phyloP scores from a whole-genome alignment of 2,329 filamentous ascomycete species.

The Cryphonectria parasitica region DNA sequence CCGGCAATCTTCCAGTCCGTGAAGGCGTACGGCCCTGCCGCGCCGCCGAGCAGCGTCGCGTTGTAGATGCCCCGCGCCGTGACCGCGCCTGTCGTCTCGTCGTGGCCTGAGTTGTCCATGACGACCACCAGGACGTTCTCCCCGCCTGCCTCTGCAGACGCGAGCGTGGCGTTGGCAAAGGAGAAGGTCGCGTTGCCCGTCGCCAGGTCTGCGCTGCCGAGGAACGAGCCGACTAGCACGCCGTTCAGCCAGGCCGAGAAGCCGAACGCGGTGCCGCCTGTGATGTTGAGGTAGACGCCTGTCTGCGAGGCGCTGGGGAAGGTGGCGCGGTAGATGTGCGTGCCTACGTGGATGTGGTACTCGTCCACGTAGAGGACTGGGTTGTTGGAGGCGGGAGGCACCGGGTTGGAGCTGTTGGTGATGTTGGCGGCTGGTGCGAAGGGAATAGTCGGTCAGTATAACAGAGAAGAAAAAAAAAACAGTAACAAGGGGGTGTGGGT shows the following conservation, averaged over 20 bases:
- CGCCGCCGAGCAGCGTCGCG: slow-evolving; percentile 53
- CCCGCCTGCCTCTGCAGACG: slow-evolving; percentile 37
- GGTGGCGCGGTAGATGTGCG: slow-evolving; percentile 57
- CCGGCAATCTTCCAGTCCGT: slow-evolving; percentile 62
- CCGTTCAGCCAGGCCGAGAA: slow-evolving; percentile 63
- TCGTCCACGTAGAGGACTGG: slow-evolving; percentile 62
- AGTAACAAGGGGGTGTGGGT: background rate
- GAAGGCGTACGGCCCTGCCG: slow-evolving; percentile 43
- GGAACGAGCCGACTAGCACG: slow-evolving; percentile 57
- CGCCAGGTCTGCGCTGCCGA: slow-evolving; percentile 50
- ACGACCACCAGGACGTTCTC: slow-evolving; percentile 58
- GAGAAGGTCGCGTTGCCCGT: slow-evolving; percentile 47
- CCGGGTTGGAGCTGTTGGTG: slow-evolving; percentile 51
- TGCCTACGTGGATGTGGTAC: slow-evolving; percentile 58
- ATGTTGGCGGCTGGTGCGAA: slow-evolving; percentile 48
- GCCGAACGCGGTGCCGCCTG: slow-evolving; percentile 59
- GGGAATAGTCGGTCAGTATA: background rate
- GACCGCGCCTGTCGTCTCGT: slow-evolving; percentile 52
- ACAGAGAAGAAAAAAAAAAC: too few relatives aligned
- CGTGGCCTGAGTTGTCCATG: slow-evolving; percentile 64
- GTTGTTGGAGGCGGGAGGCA: slow-evolving; percentile 52
- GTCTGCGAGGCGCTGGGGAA: slow-evolving; percentile 48
- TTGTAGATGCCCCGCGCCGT: slow-evolving; percentile 57
- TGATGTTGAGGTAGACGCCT: slow-evolving; percentile 53
- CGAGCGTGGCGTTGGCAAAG: slow-evolving; percentile 54